Base-by-base conservation (phyloP, 129 eudicot species). In the Artemisia annua region DNA sequence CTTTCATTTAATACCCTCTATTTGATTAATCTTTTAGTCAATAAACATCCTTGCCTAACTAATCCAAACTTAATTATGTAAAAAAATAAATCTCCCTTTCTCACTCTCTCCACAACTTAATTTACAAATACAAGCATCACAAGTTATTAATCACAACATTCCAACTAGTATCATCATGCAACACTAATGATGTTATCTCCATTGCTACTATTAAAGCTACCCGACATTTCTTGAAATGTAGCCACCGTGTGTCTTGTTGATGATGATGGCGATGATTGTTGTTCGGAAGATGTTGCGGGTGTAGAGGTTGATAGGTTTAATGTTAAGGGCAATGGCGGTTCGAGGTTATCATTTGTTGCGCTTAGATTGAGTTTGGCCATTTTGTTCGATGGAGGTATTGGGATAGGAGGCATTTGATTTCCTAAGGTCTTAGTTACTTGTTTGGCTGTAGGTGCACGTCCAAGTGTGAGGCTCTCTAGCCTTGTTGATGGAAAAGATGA, bases 121-220 rank as follows among this genome's bases (percentile, higher is more conserved):
- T 78, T 63, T 78, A 78, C 77, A 71, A 48, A 75, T 66, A 76
- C 50, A 79, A 18, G 43, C 77, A 63, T 77, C 71, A 18, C 67
- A 53, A 19, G 77, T 70, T 70, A 56, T 71, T 69, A 69, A 70
- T 63, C 76, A 67, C 61, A 71, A 60, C 70, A 63, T 39, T 54
- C 3, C n/a, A 55, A 44, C 30, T 0, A 69, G 49, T 71, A 14
- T 71, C 56, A 69, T 91, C 85, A 91, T 57, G 98, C 95, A 73
- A 92, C 98, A 80, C 96, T 92, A 62, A 92, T 89, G 49, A 92
- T 82, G 72, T 88, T 89, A 81, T 87, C 94, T 48, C 96, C 98
- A 60, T 86, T 83, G 62, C 85, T 80, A 73, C 78, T 83, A 61
- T 44, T 86, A 67, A 91, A 87, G 79, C 86, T 68, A 26, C 87